phyloP scores from a whole-genome alignment of 176 grass and related monocot genomes.

The Echinochloa phyllopogon region DNA sequence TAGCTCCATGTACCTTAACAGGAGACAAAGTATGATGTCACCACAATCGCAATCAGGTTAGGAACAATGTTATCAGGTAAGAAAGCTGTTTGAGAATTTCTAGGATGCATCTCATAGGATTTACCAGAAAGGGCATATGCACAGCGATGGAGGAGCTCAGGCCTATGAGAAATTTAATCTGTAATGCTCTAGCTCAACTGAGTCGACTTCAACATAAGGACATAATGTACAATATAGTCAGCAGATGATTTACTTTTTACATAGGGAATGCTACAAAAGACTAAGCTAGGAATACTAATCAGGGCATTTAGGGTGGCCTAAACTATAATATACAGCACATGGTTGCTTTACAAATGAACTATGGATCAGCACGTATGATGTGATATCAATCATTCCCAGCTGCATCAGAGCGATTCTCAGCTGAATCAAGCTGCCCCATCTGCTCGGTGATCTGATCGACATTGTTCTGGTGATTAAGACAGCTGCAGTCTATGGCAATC shows the following conservation, averaged over 20 bases:
- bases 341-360: neutral
- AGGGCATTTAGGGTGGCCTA: neutral
- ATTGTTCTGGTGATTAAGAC: constrained; percentile 26
- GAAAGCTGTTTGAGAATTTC: neutral
- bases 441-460: constrained; percentile 45
- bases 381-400: constrained; percentile 30
- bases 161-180: neutral
- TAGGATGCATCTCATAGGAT: neutral
- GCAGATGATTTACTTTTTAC: neutral
- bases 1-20: neutral
- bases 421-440: constrained; percentile 57
- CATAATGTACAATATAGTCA: neutral
- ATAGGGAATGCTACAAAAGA: neutral
- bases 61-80: neutral
- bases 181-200: neutral
- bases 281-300: neutral
- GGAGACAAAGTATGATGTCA: neutral
- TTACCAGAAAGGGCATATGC: neutral
- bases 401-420: constrained; percentile 42
- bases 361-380: neutral
- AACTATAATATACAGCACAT: constrained; percentile 31
- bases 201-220: neutral
- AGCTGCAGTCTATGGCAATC: neutral
- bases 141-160: neutral
- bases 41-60: too few species aligned